Evolutionary conservation across 2,329 filamentous ascomycete genomes (phyloP).

Genomic region (Leptosphaerulina australis): DNA sequence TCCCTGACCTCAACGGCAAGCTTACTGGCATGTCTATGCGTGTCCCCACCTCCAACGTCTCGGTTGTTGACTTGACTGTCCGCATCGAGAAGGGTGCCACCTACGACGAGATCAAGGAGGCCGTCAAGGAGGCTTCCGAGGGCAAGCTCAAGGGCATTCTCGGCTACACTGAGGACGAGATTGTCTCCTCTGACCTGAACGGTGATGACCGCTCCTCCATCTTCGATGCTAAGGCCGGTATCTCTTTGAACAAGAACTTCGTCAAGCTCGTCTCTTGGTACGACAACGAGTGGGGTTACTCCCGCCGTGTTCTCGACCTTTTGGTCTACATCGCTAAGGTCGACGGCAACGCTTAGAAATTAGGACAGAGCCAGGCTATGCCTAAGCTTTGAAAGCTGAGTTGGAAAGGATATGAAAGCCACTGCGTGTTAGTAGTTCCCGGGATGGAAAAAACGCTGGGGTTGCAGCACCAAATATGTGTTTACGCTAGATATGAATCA

Average conservation of each 20-base stretch:
- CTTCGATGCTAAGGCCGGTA: slow-evolving; percentile 99
- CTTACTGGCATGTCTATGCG: slow-evolving; percentile 99
- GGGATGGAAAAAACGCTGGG: slow-evolving; percentile 25
- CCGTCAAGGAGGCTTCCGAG: slow-evolving; percentile 82
- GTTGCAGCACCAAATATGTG: slow-evolving; percentile 20
- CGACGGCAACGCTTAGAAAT: slow-evolving; percentile 52
- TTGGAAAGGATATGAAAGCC: slow-evolving; percentile 13
- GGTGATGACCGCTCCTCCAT: slow-evolving; percentile 94
- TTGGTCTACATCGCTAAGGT: slow-evolving; percentile 54
- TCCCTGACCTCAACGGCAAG: slow-evolving; percentile 97
- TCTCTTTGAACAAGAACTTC: slow-evolving; percentile 97
- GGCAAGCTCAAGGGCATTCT: slow-evolving; percentile 88
- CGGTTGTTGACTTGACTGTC: slow-evolving; percentile 95
- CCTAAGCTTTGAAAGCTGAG: slow-evolving; percentile 40
- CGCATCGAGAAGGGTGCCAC: slow-evolving; percentile 87
- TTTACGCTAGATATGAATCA: slow-evolving; percentile 39
- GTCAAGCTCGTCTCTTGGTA: slow-evolving; percentile 99
- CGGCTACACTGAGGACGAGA: slow-evolving; percentile 93
- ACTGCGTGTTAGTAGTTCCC: slow-evolving; percentile 15
- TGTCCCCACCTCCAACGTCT: slow-evolving; percentile 98
- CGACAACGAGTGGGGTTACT: slow-evolving; percentile 99
- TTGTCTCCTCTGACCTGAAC: slow-evolving; percentile 93
- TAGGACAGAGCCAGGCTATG: slow-evolving; percentile 45
- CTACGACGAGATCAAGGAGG: slow-evolving; percentile 92
- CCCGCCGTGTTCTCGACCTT: slow-evolving; percentile 70